Evolutionary conservation across 1,139 yeast species (phyloP), one percentile per base, ranked within the genome.

Genomic region (Nakaseomyces glabratus): DNA sequence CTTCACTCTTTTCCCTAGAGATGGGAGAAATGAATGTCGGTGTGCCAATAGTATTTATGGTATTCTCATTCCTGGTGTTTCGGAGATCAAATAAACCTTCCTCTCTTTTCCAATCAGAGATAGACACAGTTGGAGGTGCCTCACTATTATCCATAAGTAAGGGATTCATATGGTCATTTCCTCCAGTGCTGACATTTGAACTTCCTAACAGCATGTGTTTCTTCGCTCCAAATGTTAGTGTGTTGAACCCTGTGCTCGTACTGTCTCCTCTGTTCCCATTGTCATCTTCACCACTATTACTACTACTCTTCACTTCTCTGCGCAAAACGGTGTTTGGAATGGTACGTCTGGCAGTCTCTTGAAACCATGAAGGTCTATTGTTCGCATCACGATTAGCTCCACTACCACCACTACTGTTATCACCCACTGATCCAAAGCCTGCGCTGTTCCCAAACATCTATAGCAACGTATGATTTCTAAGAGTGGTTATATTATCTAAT

Each of bases 181-280:
- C 46, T 47, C 13, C 42, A 36, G 18, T 48, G 46, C 29, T 24
- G 16, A 19, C 18, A 10, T 17, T 13, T 17, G 14, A 24, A 19
- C 16, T 20, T 11, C 19, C 8, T 14, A 32, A 24, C 7, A 9
- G 14, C 31, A 16, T 26, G 9, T 20, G 43, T 44, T 60, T 58
- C 43, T 57, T 58, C 0, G 62, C 52, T 5, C 66, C 66, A 43
- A 62, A 61, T 3, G 62, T 47, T 16, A 59, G 42, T n/a, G 53
- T 58, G 26, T 52, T 62, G 42, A 55, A 62, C 8, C 52, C 57
- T n/a, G n/a, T n/a, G n/a, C n/a, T n/a, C n/a, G n/a, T n/a, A n/a
- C n/a, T n/a, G n/a, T n/a, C 55, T n/a, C 52, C 43, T 6, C 47
- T 42, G 1, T 48, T 38, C 0, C 12, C 9, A 3, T 10, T 20